phyloP scores from a whole-genome alignment of 2,329 filamentous ascomycete species.

The Aspergillus piperis region DNA sequence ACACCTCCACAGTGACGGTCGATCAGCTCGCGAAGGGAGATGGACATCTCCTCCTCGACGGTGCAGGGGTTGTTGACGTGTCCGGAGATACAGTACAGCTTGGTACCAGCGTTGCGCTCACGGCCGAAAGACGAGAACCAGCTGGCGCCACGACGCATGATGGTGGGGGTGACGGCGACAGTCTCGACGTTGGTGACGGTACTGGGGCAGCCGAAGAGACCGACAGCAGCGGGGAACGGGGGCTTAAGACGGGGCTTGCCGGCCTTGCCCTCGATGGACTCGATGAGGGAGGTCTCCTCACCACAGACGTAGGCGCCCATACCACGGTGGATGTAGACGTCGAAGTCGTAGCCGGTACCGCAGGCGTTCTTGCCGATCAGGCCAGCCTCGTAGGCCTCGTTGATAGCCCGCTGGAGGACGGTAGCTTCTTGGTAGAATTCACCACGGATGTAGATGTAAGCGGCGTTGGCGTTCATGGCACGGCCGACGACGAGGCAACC shows the following conservation, averaged over 20 bases:
- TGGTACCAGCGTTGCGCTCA: constrained; percentile 94
- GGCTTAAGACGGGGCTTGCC: constrained; percentile 99
- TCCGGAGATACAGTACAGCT: constrained; percentile 97
- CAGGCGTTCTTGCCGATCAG: constrained; percentile 98
- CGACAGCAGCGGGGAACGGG: constrained; percentile 94
- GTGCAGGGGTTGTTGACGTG: constrained; percentile 98
- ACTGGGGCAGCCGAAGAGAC: constrained; percentile 95
- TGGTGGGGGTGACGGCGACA: constrained; percentile 90
- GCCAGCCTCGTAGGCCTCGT: constrained; percentile 93
- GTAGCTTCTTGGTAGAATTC: constrained; percentile 97
- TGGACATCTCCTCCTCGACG: constrained; percentile 99
- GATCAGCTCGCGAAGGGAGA: constrained; percentile 91
- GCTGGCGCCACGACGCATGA: constrained; percentile 83
- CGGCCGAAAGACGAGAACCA: constrained; percentile 96
- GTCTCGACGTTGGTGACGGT: constrained; percentile 99
- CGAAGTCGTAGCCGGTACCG: constrained; percentile 94
- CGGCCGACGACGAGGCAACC: constrained; percentile 93
- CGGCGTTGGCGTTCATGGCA: constrained; percentile 97
- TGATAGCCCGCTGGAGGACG: constrained; percentile 90
- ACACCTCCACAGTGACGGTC: constrained; percentile 98
- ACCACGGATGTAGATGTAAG: constrained; percentile 99
- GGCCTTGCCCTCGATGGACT: constrained; percentile 96
- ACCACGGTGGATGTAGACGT: constrained; percentile 93
- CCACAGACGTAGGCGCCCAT: constrained; percentile 98
- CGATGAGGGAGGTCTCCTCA: constrained; percentile 96